Evolutionary conservation across 495 filamentous ascomycete genomes (phyloP).

Genomic region (Amorphotheca resinae): DNA sequence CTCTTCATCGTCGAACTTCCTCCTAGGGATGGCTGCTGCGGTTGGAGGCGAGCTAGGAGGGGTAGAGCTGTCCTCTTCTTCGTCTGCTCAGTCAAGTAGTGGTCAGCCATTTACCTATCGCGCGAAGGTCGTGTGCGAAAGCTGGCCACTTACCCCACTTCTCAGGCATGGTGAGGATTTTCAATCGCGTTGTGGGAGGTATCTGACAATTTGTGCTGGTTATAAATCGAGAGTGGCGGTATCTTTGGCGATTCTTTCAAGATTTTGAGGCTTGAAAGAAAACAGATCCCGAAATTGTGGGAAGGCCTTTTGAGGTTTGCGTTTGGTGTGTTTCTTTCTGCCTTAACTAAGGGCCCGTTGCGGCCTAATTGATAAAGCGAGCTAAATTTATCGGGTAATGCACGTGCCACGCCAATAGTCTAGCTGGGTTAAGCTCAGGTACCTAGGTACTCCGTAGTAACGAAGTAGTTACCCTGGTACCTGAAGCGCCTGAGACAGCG

Average conservation of each 20-base stretch:
- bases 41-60: slow-evolving; percentile 49
- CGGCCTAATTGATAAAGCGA: neutral
- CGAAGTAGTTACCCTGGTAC: too few relatives aligned
- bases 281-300: neutral
- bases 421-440: too few relatives aligned
- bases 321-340: neutral
- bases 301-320: slow-evolving; percentile 1
- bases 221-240: neutral
- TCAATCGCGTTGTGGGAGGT: neutral
- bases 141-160: slow-evolving; percentile 21
- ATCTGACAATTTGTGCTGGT: neutral
- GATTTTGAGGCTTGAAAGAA: neutral
- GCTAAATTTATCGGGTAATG: too few relatives aligned
- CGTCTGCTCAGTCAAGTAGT: slow-evolving; percentile 38
- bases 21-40: slow-evolving; percentile 40
- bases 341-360: neutral
- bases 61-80: slow-evolving; percentile 53
- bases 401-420: too few relatives aligned
- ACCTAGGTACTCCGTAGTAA: too few relatives aligned
- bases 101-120: slow-evolving; percentile 24
- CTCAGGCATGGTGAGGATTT: slow-evolving; percentile 17
- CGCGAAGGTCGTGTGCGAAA: neutral
- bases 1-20: slow-evolving; percentile 90
- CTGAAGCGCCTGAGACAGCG: too few relatives aligned
- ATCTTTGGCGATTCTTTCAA: neutral